Evolutionary conservation across 148 eudicot genomes (phyloP).

Genomic region (Oxyria digyna): DNA sequence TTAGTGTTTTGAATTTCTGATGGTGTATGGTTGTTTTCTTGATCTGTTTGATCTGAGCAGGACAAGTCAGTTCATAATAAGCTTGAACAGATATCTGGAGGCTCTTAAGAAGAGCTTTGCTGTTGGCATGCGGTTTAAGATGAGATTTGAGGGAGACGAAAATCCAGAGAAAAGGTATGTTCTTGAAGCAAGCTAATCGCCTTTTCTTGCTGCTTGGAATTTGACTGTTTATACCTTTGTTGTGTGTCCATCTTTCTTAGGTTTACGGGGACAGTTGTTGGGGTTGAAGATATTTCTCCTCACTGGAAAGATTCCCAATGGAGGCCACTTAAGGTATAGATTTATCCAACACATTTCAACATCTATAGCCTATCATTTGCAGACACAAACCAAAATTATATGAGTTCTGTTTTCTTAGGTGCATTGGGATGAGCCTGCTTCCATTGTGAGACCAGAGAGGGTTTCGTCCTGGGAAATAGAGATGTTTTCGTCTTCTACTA

Average conservation of each 20-base stretch:
- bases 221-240: neutral
- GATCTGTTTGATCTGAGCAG: constrained; percentile 17
- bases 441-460: constrained; percentile 68
- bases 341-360: neutral
- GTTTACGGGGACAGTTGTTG: constrained; percentile 86
- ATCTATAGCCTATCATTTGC: neutral
- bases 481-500: constrained; percentile 47
- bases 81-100: constrained; percentile 77
- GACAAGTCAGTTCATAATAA: constrained; percentile 91
- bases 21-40: neutral
- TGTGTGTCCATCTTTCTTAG: constrained; percentile 22
- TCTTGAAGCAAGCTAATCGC: too few species aligned
- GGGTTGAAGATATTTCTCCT: constrained; percentile 58
- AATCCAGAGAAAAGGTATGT: constrained; percentile 71
- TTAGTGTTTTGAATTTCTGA: neutral
- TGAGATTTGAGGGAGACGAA: constrained; percentile 96
- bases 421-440: constrained; percentile 91
- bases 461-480: constrained; percentile 98
- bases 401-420: constrained; percentile 33
- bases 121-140: constrained; percentile 85
- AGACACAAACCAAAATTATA: neutral
- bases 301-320: constrained; percentile 78
- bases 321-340: constrained; percentile 75
- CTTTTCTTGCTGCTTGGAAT: neutral
- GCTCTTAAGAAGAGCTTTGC: constrained; percentile 39